Evolutionary conservation across 192 early-diverging fungal genomes (phyloP), one percentile per base, ranked within the genome.

Genomic region (Chytriomyces sp.): DNA sequence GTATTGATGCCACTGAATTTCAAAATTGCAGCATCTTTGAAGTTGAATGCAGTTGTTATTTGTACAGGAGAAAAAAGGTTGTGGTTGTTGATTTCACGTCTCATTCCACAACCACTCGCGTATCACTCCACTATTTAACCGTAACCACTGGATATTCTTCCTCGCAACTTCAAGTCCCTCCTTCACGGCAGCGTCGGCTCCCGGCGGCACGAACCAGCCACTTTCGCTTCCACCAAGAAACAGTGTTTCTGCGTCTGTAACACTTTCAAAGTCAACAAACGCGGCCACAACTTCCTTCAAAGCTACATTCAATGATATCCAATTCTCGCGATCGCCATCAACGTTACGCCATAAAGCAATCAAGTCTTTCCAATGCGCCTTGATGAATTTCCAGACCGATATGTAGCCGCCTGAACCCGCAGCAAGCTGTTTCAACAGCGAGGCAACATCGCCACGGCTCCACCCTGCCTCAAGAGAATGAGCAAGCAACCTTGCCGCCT

Each of bases 121-220:
- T 8, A 56, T 25, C 8, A 25, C 5, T 56, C 22, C 30, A 28
- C 54, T 6, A 56, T 56, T 56, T 30, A 56, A 25, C 30, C 30
- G n/a, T 6, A 66, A 62, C 73, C 72, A 81, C 39, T 25, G 44
- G 19, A 70, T 39, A 52, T 65, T 58, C 44, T 39, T 37, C 40
- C 69, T 74, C 25, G 73, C 53, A 28, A 38, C 66, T 55, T 81
- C 80, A 37, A 81, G 25, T 26, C 78, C 80, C 73, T 81, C 80
- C 40, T 40, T 14, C 7, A 81, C 75, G 19, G 70, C 56, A 5
- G 60, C 38, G 14, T 77, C 70, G 10, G 71, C 64, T 26, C 38
- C 22, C 5, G 67, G 68, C 4, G 80, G 80, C 12, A 81, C 65
- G 19, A 38, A 56, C 31, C 39, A 75, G 12, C 76, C 54, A n/a